These are phyloP conservation scores for Oryza brachyantha DNA, from an alignment of 176 grass and related monocot genomes.

Conservation along the genomic window DNA sequence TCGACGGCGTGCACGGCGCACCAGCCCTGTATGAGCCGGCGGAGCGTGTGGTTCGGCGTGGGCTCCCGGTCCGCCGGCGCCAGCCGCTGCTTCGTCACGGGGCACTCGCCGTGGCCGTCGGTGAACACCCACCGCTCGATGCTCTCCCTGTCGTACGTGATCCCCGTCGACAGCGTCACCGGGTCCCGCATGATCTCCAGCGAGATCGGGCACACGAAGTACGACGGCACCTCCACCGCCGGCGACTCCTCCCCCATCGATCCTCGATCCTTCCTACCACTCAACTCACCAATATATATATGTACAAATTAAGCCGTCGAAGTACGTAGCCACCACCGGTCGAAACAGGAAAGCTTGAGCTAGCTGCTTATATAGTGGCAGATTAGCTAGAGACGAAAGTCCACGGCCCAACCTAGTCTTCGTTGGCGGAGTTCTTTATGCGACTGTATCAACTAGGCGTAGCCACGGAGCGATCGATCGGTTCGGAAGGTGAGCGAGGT, in stretches of 20 bases:
- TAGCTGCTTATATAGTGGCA: conserved; percentile 33
- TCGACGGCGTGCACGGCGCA: conserved; percentile 72
- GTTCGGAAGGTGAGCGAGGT: not conserved
- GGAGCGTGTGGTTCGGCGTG: conserved; percentile 93
- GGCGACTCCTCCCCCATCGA: conserved; percentile 20
- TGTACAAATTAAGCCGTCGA: too few species aligned
- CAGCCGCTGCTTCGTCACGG: conserved; percentile 65
- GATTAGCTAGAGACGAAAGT: not conserved
- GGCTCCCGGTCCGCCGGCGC: conserved; percentile 49
- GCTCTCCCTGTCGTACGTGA: conserved; percentile 84
- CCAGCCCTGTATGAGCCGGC: conserved; percentile 84
- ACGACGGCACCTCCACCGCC: conserved; percentile 58
- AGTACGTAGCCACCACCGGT: too few species aligned
- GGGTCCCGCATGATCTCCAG: conserved; percentile 85
- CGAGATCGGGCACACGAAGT: conserved; percentile 91
- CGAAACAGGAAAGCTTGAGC: conserved; percentile 34
- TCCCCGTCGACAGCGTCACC: conserved; percentile 83
- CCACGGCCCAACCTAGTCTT: too few species aligned
- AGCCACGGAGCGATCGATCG: too few species aligned
- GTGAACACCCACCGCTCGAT: conserved; percentile 90
- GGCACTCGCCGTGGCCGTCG: conserved; percentile 65
- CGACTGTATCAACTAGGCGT: not conserved
- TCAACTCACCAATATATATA: not conserved
- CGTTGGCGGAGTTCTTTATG: conserved; percentile 22
- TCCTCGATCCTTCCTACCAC: not conserved